Evolutionary conservation across 2,329 filamentous ascomycete species (phyloP).

Genomic region (Beauveria pseudobassiana): DNA sequence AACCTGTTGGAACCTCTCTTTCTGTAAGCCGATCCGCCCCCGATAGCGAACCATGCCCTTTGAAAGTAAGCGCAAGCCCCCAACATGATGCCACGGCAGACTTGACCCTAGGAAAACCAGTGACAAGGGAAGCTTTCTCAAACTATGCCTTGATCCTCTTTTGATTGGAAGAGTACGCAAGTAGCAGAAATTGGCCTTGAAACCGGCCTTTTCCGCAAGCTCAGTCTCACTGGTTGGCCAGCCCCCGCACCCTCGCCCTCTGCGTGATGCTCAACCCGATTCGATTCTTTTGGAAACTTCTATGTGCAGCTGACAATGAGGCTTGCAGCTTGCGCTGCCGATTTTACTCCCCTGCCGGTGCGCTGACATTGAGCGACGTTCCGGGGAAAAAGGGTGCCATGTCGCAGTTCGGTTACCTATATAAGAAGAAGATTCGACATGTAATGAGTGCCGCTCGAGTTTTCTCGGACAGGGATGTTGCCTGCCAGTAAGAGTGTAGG

Average conservation of each 20-base stretch:
- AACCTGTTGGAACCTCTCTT: not conserved
- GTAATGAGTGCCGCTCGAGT: not conserved
- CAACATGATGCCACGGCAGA: not conserved
- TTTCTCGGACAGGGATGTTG: not conserved
- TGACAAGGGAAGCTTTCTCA: not conserved
- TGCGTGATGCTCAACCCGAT: not conserved
- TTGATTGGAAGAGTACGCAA: accelerated
- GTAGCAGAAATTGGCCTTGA: too few relatives aligned
- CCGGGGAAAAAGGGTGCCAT: not conserved
- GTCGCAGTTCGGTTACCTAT: too few relatives aligned
- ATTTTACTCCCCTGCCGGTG: not conserved
- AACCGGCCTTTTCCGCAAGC: not conserved
- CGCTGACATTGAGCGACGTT: not conserved
- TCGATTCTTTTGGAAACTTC: not conserved
- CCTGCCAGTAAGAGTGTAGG: not conserved
- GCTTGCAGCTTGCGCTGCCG: not conserved
- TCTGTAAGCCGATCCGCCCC: not conserved
- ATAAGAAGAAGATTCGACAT: not conserved
- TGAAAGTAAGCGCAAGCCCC: not conserved
- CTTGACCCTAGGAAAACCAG: not conserved
- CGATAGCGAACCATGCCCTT: not conserved
- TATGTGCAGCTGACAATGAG: not conserved
- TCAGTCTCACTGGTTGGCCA: not conserved
- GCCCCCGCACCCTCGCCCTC: too few relatives aligned
- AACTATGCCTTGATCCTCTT: too few relatives aligned